Percentiles rank a stretch among this genome's conserved stretches.
Evolutionary conservation across 2,329 filamentous ascomycete species (phyloP).

Genomic region (Colletotrichum lupini): DNA sequence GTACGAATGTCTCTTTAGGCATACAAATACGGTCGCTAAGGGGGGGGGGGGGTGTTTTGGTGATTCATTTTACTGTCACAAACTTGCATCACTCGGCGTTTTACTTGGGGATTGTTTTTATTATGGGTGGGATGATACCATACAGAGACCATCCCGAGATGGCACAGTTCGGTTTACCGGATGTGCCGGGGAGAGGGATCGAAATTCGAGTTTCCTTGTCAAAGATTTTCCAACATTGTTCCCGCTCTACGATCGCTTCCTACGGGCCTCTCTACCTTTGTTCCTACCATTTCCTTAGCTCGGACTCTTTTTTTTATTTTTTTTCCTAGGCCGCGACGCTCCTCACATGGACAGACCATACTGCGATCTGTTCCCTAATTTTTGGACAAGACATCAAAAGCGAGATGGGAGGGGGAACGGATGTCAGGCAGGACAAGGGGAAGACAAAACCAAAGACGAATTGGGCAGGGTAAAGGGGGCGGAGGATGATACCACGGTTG

Average conservation of each 20-base stretch:
- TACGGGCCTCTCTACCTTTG: constrained; percentile 1
- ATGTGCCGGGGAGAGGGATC: not conserved
- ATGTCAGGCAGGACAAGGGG: not conserved
- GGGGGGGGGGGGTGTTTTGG: not conserved
- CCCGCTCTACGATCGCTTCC: constrained; percentile 25
- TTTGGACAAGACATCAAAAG: constrained; percentile 18
- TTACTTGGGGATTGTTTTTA: not conserved
- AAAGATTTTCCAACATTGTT: constrained; percentile 13
- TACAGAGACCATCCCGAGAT: constrained; percentile 23
- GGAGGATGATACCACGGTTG: constrained; percentile 36
- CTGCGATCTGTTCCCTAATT: not conserved
- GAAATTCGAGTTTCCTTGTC: constrained; percentile 11
- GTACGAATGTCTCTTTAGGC: constrained; percentile 18
- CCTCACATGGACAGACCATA: not conserved
- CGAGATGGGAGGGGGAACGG: not conserved
- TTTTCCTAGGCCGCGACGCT: not conserved
- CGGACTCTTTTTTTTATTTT: not conserved
- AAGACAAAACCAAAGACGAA: constrained; percentile 1
- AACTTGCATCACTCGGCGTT: constrained; percentile 30
- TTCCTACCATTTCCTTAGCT: not conserved
- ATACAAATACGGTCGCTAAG: constrained; percentile 19
- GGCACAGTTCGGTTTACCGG: constrained; percentile 3
- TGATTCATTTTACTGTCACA: constrained; percentile 10
- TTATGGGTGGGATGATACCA: constrained; percentile 30
- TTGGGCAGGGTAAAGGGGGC: not conserved